A percentile compares a stretch with the other conserved stretches of the same genome.
These are phyloP conservation scores for Auricularia auricula-judae DNA, from an alignment of 768 basidiomycete genomes.

Conservation along the genomic window DNA sequence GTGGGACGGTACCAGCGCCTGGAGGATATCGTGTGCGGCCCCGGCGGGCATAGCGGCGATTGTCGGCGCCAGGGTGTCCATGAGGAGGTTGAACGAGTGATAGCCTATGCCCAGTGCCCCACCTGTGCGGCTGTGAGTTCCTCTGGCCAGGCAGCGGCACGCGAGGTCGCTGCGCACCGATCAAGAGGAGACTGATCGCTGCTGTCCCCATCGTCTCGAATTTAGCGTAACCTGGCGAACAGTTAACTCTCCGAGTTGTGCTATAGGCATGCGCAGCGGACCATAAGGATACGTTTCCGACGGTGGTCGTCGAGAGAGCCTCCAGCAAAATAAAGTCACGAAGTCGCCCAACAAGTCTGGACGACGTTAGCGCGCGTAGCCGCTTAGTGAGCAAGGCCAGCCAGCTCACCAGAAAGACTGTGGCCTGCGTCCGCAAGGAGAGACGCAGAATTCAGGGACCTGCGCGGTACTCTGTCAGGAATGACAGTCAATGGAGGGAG, in stretches of 20 bases:
- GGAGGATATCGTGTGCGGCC: slow-evolving; percentile 49
- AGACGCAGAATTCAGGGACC: slow-evolving; percentile 66
- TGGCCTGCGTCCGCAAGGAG: slow-evolving; percentile 92
- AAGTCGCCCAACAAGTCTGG: slow-evolving; percentile 81
- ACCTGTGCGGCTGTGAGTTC: neutral
- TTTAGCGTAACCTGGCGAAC: slow-evolving; percentile 60
- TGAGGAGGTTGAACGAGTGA: slow-evolving; percentile 79
- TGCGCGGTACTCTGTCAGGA: slow-evolving; percentile 1
- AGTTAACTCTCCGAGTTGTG: neutral
- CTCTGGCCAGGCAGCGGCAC: neutral
- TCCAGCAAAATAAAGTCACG: slow-evolving; percentile 84
- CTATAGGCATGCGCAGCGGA: slow-evolving; percentile 7
- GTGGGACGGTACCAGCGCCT: slow-evolving; percentile 19
- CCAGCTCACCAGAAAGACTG: slow-evolving; percentile 63
- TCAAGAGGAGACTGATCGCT: slow-evolving; percentile 74
- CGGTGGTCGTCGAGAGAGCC: slow-evolving; percentile 71
- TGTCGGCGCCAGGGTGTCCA: slow-evolving; percentile 58
- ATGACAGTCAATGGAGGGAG: neutral
- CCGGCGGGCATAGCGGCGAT: slow-evolving; percentile 56
- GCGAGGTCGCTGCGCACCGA: slow-evolving; percentile 26
- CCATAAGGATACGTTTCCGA: slow-evolving; percentile 66
- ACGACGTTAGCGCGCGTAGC: neutral
- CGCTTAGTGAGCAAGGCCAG: slow-evolving; percentile 7
- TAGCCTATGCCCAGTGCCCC: slow-evolving; percentile 38
- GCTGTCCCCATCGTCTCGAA: slow-evolving; percentile 95